Base-by-base conservation (phyloP, 1,284 basidiomycete genomes). In the Phellopilus nigrolimitatus region DNA sequence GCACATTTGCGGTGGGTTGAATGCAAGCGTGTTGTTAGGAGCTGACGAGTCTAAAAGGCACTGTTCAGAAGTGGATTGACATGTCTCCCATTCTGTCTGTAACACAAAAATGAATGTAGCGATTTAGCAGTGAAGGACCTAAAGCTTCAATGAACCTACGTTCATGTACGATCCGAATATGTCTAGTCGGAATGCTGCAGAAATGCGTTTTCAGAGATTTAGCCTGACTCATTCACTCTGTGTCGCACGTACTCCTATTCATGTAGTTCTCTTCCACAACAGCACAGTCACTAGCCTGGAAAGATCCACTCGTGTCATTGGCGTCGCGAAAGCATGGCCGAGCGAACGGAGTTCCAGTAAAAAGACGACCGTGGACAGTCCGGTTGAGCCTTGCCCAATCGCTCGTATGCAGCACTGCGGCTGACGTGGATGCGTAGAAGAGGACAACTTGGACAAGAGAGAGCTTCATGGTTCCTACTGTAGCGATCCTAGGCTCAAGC, bases 31-130 rank as follows among this genome's bases (percentile, higher is more conserved):
- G 21, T 44, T 25, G 7, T 15, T 44, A 17, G 42, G 42, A 4
- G 27, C 15, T 13, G 12, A 17, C 27, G 42, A 13, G 25, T 44
- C 42, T 10, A 44, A 27, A 15, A 44, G 42, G 19, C 42, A 44
- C n/a, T 44, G 42, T 27, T 13, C 22, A 27, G 42, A 44, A 10
- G 4, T 44, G 24, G 25, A 4, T 30, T 44, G 42, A 30, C 42
- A 44, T 8, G 42, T 44, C n/a, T 44, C 42, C 42, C 42, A 44
- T 30, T 44, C 42, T 10, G 42, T 44, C 42, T 44, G 25, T 30
- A n/a, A 17, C 25, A 9, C 7, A 17, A 30, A 30, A 13, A 25
- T 17, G 12, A 2, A 13, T n/a, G 13, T 15, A 5, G 4, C 6
- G 13, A 36, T 4, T 8, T 36, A n/a, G 7, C 10, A 36, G 15